Evolutionary conservation across 495 filamentous ascomycete genomes (phyloP).

Genomic region (Hypoxylon lienhwacheense): DNA sequence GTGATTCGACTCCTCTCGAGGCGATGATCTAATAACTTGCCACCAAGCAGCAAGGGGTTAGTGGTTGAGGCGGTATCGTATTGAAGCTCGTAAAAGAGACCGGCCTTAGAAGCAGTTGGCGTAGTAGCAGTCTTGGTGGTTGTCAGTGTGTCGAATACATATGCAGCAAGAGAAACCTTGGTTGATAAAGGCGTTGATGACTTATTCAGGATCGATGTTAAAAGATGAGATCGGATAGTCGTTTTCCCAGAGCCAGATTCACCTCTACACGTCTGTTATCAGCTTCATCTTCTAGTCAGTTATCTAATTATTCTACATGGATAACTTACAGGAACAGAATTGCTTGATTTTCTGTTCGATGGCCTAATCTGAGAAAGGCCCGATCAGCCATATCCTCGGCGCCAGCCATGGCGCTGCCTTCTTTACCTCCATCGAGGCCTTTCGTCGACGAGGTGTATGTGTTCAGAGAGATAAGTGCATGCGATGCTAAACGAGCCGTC

Average conservation of each 20-base stretch:
- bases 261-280: constrained; percentile 58
- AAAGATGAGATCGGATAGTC: constrained; percentile 82
- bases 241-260: constrained; percentile 97
- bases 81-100: constrained; percentile 92
- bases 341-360: constrained; percentile 88
- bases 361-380: constrained; percentile 81
- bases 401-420: constrained; percentile 82
- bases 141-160: constrained; percentile 92
- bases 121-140: constrained; percentile 97
- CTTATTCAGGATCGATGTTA: constrained; percentile 80
- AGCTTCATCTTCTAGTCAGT: constrained; percentile 16
- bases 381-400: constrained; percentile 86
- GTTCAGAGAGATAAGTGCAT: constrained; percentile 87
- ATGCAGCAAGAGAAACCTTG: constrained; percentile 90
- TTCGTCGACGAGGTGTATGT: constrained; percentile 87
- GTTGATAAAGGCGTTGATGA: constrained; percentile 89
- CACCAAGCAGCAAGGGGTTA: constrained; percentile 83
- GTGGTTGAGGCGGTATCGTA: constrained; percentile 86
- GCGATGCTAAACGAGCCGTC: constrained; percentile 83
- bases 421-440: constrained; percentile 83
- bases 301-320: not conserved
- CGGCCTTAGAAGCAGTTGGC: constrained; percentile 91
- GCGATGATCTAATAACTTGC: constrained; percentile 90
- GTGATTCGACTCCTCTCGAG: constrained; percentile 89
- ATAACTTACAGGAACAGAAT: constrained; percentile 81